Percentiles rank a stretch among this genome's conserved stretches.
Conservation (phyloP, 345 rosid species). For the Melaleuca quinquenervia region DNA sequence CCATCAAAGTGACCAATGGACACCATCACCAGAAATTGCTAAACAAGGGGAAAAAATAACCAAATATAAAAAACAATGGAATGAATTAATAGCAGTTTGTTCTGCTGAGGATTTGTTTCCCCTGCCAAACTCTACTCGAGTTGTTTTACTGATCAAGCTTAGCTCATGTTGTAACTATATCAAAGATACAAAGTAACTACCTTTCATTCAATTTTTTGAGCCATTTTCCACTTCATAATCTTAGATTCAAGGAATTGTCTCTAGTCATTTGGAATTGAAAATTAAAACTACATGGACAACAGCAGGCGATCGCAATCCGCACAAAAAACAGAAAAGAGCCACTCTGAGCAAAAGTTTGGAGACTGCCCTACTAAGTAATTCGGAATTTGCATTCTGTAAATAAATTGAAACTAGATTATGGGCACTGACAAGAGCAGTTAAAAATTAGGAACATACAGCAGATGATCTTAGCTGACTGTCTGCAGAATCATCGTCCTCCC, state of each 20-base stretch:
- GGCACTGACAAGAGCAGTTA: neutral
- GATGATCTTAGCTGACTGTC: slow-evolving; percentile 87
- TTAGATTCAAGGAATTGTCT: neutral
- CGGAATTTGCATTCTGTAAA: neutral
- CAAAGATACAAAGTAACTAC: neutral
- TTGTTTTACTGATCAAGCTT: neutral
- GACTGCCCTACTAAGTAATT: neutral
- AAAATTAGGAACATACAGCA: slow-evolving; percentile 56
- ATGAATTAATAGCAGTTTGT: neutral
- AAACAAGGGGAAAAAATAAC: neutral
- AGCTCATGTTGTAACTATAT: neutral
- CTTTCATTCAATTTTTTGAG: neutral
- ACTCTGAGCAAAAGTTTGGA: neutral
- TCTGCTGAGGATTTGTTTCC: neutral
- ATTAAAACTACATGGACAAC: neutral
- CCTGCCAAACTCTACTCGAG: neutral
- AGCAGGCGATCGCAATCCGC: neutral
- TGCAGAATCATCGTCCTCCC: slow-evolving; percentile 83
- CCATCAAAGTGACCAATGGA: neutral
- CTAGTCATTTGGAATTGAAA: neutral
- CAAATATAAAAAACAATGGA: neutral
- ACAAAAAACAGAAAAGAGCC: neutral
- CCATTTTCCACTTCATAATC: neutral
- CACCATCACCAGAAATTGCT: neutral
- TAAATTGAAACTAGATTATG: neutral